Base-by-base conservation (phyloP, 192 early-diverging fungal genomes). In the Spinellus fusiger region DNA sequence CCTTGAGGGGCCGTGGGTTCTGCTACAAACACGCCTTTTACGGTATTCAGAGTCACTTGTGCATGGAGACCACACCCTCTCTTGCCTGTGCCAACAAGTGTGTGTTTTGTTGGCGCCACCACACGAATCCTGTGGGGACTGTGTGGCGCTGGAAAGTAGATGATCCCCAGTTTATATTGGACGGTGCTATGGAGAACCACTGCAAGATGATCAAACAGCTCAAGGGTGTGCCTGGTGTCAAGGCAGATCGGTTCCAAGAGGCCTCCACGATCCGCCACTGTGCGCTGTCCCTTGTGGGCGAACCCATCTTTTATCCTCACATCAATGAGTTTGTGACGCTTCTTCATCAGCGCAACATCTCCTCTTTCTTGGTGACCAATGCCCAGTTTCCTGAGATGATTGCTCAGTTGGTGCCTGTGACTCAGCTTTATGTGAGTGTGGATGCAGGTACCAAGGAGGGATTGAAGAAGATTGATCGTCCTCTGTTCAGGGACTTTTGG, bases 11-110 rank as follows among this genome's bases (percentile, higher is more conserved):
- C 15, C 78, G 85, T 56, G 88, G 78, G 23, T 85, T 85, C 58
- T 89, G 88, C 60, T 89, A 89, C 55, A 89, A 89, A 55, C 85
- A 87, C 66, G 84, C 83, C 2, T 87, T 89, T 71, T 89, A 88
- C 44, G 88, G 88, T 13, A 89, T 89, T 37, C 83, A 87, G 52
- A 83, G 80, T 1, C 86, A 89, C 66, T 54, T 80, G 18, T 89
- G 88, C 61, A 88, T 88, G 79, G 88, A 89, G 56, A 88, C 85
- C 0, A 89, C 88, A 3, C 88, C 88, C 18, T 85, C 83, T 8
- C 66, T 89, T 44, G 87, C 87, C n/a, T 89, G 87, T 54, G 81
- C 84, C 25, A 89, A 89, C 68, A 89, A 89, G 62, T 89, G 86
- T 57, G 79, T 82, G 4, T 83, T 81, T 59, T 83, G 79, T 62